Base-by-base conservation (phyloP, 148 eudicot genomes). In the Gaultheria prostrata region DNA sequence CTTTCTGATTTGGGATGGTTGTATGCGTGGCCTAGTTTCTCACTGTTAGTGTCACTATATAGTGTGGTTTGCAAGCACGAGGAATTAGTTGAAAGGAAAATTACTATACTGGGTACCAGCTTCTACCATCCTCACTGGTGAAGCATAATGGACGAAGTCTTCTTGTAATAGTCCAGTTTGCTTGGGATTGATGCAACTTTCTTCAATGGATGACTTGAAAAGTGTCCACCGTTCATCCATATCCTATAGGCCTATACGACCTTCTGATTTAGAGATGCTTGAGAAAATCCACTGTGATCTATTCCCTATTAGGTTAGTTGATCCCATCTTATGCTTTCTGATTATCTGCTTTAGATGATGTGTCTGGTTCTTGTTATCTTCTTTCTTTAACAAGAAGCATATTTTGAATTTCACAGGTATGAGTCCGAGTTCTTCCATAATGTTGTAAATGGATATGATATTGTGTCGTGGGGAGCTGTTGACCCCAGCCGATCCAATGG, bases 381-480 rank as follows among this genome's bases (percentile, higher is more conserved):
- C 70, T 73, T 77, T 51, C 39, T 76, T 73, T 75, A 11, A 56
- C 49, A 32, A 43, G 78, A 79, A 82, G 53, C 76, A 33, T 69
- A 14, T 57, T 21, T 32, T 85, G 81, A 15, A 33, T 72, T 73
- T 83, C 81, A n/a, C 84, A 97, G 99, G 92, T 94, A 97, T 33
- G 99, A 97, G 85, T 61, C 90, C 53, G 97, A 93, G 87, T 93
- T 97, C 89, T 97, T 92, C 83, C 89, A 88, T 83, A 94, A 93
- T 84, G 97, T 94, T 73, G 99, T 92, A 43, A 88, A 89, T 87
- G 92, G 90, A 13, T 91, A 73, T 79, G 94, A 89, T 77, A 92
- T 97, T 85, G 89, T 93, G 75, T 94, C 98, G 5, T 97, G 99
- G 98, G 98, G 95, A 82, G 98, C 98, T 89, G 98, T 94, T 87